Conservation (phyloP, 2,329 filamentous ascomycete species). For the Talaromyces funiculosus region DNA sequence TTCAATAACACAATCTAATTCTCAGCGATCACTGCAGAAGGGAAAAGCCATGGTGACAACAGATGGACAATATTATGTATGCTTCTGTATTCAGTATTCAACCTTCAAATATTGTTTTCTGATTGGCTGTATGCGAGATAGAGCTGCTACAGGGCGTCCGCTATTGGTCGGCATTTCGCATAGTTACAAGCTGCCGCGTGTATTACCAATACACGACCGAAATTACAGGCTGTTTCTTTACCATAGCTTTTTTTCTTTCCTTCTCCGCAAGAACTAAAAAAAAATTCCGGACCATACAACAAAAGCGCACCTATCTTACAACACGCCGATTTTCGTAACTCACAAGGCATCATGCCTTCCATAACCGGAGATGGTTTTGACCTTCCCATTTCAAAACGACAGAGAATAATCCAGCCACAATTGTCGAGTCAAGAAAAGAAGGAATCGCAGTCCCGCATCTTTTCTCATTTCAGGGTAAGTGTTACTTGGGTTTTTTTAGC, state of each 20-base stretch:
- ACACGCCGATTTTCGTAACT: background rate
- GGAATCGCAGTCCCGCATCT: conserved; percentile 66
- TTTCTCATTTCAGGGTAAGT: conserved; percentile 84
- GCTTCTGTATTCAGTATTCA: background rate
- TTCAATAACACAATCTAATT: background rate
- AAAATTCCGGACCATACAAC: background rate
- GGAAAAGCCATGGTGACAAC: too few species aligned
- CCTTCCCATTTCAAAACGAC: conserved; percentile 64
- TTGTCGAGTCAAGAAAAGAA: conserved; percentile 24
- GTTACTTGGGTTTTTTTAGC: background rate
- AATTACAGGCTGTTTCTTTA: conserved; percentile 3
- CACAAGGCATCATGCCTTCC: conserved; percentile 40
- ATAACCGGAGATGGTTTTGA: conserved; percentile 49
- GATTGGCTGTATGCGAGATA: background rate
- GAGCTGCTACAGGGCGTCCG: background rate
- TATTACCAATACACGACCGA: background rate
- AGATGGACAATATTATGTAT: background rate
- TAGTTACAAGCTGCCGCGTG: background rate
- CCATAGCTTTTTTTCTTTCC: background rate
- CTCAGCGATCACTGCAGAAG: background rate
- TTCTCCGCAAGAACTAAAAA: background rate
- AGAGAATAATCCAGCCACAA: conserved; percentile 27
- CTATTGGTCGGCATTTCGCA: background rate
- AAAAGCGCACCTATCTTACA: background rate
- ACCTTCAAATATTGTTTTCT: background rate